Evolutionary conservation across 2,329 filamentous ascomycete genomes (phyloP), one percentile per base, ranked within the genome.

Genomic region (Ascocoryne sarcoides): DNA sequence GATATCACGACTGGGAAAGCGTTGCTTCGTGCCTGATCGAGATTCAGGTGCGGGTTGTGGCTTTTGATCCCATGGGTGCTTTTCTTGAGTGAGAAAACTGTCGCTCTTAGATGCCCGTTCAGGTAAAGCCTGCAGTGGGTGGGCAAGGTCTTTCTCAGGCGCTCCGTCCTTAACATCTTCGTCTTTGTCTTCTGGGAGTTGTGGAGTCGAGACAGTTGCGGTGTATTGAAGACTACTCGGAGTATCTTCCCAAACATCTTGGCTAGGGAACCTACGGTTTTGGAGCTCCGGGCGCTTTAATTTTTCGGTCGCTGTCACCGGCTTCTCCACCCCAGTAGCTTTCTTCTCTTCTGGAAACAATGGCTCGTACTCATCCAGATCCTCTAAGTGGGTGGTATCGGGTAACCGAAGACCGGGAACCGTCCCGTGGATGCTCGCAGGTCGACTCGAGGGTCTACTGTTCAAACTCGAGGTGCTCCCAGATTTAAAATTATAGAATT

Each of bases 181-280:
- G 10, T 42, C 40, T 10, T 73, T 69, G 10, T 72, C 68, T 44
- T 69, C 70, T 0, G 70, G 66, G 21, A 73, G 57, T 54, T 88
- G 84, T 1, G 88, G 88, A 0, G 86, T 92, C 2, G 82, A 85
- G 5, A 96, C 90, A 44, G 85, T 88, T 3, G 89, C 80, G 23
- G 76, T 81, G 56, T 75, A 78, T 55, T 92, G 79, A 38, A 86
- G 70, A 62, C 88, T 95, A 57, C 80, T 83, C 3, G 93, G 92
- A 0, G 87, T 82, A 60, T 98, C 93, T 65, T 98, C 92, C 92
- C 92, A 98, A 30, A 96, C 77, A 60, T 98, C 92, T 60, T 89
- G 84, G 61, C 89, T 95, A 1, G 92, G 92, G 63, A 98, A 98
- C 46, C 82, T 82, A 48, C 77, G 75, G 45, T 72, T 66, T 48